Evolutionary conservation across 306 rosid species (phyloP).

Genomic region (Castanospermum australe): DNA sequence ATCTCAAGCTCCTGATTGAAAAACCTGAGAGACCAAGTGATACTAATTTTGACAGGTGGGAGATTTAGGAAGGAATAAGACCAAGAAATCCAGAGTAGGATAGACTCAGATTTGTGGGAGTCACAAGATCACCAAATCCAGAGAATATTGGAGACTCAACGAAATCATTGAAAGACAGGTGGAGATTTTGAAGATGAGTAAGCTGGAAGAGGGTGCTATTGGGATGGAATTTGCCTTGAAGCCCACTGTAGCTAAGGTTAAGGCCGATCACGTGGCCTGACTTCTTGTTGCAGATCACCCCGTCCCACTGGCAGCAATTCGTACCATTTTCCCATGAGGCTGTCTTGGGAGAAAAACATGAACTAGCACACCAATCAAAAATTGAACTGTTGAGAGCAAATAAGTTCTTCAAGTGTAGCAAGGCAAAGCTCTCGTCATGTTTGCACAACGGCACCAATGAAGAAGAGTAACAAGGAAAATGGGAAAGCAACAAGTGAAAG

Average conservation of each 20-base stretch:
- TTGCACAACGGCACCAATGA: no score
- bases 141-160: background rate
- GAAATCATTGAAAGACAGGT: background rate
- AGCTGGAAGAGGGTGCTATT: background rate
- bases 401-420: no score
- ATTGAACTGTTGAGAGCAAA: no score
- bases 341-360: conserved; percentile 5
- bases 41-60: background rate
- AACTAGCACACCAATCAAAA: no score
- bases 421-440: no score
- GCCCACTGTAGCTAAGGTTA: background rate
- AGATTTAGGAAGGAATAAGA: background rate
- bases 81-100: background rate
- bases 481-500: no score
- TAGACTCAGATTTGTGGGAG: background rate
- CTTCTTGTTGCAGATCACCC: background rate
- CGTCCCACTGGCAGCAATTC: conserved; percentile 1
- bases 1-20: background rate
- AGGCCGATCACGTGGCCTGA: background rate
- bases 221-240: background rate
- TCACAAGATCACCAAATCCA: background rate
- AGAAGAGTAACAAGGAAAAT: no score
- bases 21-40: background rate
- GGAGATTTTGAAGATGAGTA: background rate
- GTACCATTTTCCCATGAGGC: background rate